Evolutionary conservation across 2,329 filamentous ascomycete species (phyloP), one percentile per base, ranked within the genome.

Genomic region (Fusarium sp.): DNA sequence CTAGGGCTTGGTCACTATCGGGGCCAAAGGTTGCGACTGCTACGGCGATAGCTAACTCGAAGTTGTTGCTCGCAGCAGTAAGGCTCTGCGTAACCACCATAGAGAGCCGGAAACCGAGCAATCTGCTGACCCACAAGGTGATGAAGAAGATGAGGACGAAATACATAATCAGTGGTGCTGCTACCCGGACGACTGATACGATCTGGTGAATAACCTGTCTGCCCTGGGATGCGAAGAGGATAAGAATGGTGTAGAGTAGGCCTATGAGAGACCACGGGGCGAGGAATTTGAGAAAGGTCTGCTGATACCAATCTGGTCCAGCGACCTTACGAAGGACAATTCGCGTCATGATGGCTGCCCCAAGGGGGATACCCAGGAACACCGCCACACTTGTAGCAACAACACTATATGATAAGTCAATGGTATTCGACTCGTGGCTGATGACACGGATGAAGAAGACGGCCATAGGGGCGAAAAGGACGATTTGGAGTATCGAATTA

Each of bases 21-120:
- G 90, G 85, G 0, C 93, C 94, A 79, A 91, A 97, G 0, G 91
- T 91, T 0, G 93, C 91, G 4, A 97, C 89, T 0, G 92, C 92
- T 0, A 97, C 93, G 0, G 93, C 93, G 79, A 97, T 97, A 0
- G 94, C 93, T 26, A 97, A 82, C 81, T 97, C 94, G 74, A 97
- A 97, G 76, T 97, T 97, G 76, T 97, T 97, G 77, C 93, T 97
- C 2, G 92, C 92, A 0, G 93, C 94, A 0, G 92, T 97, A 73
- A 97, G 96, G 75, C 92, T 94, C 79, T 97, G 93, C 3, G 93
- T 95, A 6, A 23, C 23, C 1, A 23, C 23, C 12, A 86, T 85
- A 2, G 86, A 85, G 1, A 94, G 77, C 36, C 85, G 84, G 76
- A 96, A 97, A 0, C 88, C 88, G 61, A 94, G 94, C 0, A 92